A percentile compares a stretch with the other conserved stretches of the same genome.
Evolutionary conservation across 176 grass and related monocot species (phyloP).

Genomic region (Musa beccarii): DNA sequence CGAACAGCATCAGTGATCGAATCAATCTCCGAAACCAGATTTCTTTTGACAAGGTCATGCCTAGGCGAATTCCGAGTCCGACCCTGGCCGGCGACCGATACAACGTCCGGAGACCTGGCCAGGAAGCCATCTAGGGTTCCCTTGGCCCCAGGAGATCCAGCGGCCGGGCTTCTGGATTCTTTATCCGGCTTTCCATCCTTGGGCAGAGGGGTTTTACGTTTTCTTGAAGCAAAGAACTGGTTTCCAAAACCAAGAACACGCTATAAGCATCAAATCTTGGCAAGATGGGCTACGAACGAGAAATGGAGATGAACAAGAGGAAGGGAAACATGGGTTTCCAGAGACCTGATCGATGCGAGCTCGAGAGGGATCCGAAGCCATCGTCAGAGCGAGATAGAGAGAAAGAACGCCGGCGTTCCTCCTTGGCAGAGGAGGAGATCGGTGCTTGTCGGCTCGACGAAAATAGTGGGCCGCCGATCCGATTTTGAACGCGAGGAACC

Average conservation of each 20-base stretch:
- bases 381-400: conserved; percentile 11
- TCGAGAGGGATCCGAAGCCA: conserved; percentile 53
- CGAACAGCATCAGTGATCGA: neutral
- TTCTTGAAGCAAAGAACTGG: conserved; percentile 84
- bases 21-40: neutral
- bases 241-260: neutral
- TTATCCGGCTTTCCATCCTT: conserved; percentile 33
- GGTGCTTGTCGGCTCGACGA: too few relatives aligned
- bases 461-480: too few relatives aligned
- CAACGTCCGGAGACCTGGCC: conserved; percentile 24
- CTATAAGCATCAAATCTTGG: conserved; percentile 5
- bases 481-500: too few relatives aligned
- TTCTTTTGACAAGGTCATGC: neutral
- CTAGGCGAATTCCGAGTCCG: neutral
- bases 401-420: neutral
- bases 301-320: neutral
- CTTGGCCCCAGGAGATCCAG: conserved; percentile 28
- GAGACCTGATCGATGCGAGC: conserved; percentile 73
- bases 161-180: conserved; percentile 27
- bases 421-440: too few relatives aligned
- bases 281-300: neutral
- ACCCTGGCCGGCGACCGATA: neutral
- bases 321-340: neutral
- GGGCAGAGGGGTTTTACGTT: conserved; percentile 34
- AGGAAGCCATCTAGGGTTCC: conserved; percentile 44